Evolutionary conservation across 345 rosid species (phyloP), one percentile per base, ranked within the genome.

Genomic region (Ailanthus altissimus): DNA sequence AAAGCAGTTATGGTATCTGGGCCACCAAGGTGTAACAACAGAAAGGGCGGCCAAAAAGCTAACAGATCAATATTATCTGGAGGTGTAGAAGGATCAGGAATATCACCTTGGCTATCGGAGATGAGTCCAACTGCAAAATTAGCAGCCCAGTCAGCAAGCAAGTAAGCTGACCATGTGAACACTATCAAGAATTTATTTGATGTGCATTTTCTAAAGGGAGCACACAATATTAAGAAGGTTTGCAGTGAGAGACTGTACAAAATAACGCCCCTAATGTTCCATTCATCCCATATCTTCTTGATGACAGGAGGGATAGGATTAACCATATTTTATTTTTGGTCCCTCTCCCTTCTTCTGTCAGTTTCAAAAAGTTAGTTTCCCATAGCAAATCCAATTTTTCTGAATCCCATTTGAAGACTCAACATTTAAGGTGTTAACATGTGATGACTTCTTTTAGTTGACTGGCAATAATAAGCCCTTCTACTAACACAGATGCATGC

Each of bases 21-120:
- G 0, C 94, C 94, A 9, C 93, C 94, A 8, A 89, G 90, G 64
- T 91, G 97, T 21, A 91, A n/a, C 40, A 91, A 77, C 57, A 91
- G 83, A 81, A 91, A 91, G 0, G 93, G 89, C 14, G 97, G 86
- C 97, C 97, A 92, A 57, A 93, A 87, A 13, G 90, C 91, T 73
- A 89, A n/a, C 28, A 92, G 85, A 20, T 84, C 79, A 5, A 23
- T 25, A 70, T 83, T 80, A 0, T 80, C 75, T 1, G n/a, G n/a
- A n/a, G n/a, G 25, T 5, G 63, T 47, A 2, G 67, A 80, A 53
- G 76, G 16, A 14, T 40, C 66, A 2, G 18, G 0, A 0, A 0
- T 2, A 0, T 50, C 79, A 13, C 14, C 23, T 64, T 83, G 82
- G 70, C 84, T 83, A 73, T 83, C 80, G 78, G 93, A 81, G 70